Evolutionary conservation across 441 rosid species (phyloP).

Genomic region (Gossypium davidsonii): DNA sequence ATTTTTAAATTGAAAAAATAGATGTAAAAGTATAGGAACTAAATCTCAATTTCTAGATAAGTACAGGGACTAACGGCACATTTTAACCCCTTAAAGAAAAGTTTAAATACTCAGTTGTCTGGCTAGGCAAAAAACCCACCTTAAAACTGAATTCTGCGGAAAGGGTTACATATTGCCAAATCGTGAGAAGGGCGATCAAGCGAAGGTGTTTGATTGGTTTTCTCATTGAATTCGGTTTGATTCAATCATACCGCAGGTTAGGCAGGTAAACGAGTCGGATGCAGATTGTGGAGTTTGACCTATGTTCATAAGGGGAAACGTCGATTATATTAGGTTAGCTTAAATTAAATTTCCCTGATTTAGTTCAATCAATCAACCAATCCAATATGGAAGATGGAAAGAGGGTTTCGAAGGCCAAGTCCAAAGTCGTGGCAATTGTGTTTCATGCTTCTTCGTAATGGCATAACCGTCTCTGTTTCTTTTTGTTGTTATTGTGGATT

Average conservation of each 20-base stretch:
- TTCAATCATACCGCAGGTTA: background rate
- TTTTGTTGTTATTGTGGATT: constrained; percentile 27
- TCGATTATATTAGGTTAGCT: background rate
- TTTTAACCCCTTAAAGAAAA: background rate
- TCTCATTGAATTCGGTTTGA: background rate
- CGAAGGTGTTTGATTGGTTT: background rate
- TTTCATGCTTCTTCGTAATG: constrained; percentile 34
- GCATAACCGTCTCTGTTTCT: constrained; percentile 51
- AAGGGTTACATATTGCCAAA: background rate
- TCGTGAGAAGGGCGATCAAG: background rate
- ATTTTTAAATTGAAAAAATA: too few relatives aligned
- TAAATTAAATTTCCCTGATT: background rate
- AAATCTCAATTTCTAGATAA: background rate
- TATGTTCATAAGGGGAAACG: background rate
- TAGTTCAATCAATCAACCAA: background rate
- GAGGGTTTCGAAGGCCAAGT: constrained; percentile 25
- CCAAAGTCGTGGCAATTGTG: constrained; percentile 12
- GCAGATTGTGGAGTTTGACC: constrained; percentile 7
- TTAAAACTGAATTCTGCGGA: background rate
- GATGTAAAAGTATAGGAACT: background rate
- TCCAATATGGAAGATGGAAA: constrained; percentile 24
- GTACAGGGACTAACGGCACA: background rate
- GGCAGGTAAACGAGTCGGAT: constrained; percentile 1
- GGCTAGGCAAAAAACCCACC: too few relatives aligned
- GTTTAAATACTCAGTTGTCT: background rate